Evolutionary conservation across 2,329 filamentous ascomycete species (phyloP), one percentile per base, ranked within the genome.

Genomic region (Nothomitra cinnamomea): DNA sequence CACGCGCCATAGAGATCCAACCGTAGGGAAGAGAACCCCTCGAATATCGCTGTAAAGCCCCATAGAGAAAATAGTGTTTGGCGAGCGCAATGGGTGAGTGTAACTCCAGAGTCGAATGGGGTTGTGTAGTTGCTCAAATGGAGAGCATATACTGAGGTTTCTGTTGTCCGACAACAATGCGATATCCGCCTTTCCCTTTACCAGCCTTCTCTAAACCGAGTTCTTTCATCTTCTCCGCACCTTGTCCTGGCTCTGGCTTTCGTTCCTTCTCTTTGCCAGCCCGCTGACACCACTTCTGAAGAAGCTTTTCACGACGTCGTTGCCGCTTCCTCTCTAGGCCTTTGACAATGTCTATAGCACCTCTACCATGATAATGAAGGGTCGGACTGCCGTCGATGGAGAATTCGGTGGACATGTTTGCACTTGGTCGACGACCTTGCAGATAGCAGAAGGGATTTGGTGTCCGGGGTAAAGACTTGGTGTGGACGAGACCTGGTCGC

Each of bases 331-430:
- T 83, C 71, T 98, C 92, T 1, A 98, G 77, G 7, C 92, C 92
- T 67, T 95, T 94, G 68, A 95, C 86, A 57, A 95, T 98, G 67
- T 96, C 92, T 60, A 98, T 94, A 36, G 92, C 89, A n/a, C 88
- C 87, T 57, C 92, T 85, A 8, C 87, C 78, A 58, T 92, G 87
- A 42, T 79, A 49, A 35, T 49, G 6, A 6, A 49, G 45, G 15
- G 25, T n/a, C 5, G 24, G 19, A 35, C 24, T 28, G 70, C 51
- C 82, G 21, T 24, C 32, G 12, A 35, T 2, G 24, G 45, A 35
- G n/a, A 13, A 32, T 19, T 35, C 45, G 2, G 12, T 13, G 15
- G 24, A 12, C n/a, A 24, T 35, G 19, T 13, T 67, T 53, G 58
- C 65, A 57, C 53, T 69, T 62, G 52, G 72, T 67, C 58, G 64